A percentile compares a stretch with the other conserved stretches of the same genome.
phyloP scores from a whole-genome alignment of 805 yeast species.

The Lipomyces orientalis region DNA sequence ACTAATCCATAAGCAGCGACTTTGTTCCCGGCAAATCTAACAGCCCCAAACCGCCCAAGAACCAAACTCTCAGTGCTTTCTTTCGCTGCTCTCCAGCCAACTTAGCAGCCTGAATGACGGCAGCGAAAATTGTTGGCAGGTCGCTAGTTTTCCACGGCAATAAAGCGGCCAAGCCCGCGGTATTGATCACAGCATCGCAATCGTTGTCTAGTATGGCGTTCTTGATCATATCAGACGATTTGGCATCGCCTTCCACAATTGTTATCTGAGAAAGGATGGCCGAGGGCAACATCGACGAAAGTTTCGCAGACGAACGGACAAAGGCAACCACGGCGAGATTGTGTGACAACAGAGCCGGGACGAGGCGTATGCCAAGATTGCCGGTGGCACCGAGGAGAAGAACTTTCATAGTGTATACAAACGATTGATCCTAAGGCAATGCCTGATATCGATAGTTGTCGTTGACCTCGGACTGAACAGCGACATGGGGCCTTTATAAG shows the following conservation, averaged over 20 bases:
- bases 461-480: neutral
- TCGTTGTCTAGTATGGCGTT: neutral
- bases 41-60: neutral
- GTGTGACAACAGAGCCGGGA: neutral
- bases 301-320: constrained; percentile 5
- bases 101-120: neutral
- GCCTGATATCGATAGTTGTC: neutral
- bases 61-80: neutral
- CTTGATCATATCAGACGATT: neutral
- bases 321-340: constrained; percentile 1
- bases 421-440: neutral
- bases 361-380: constrained; percentile 3
- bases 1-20: neutral
- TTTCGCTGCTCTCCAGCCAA: neutral
- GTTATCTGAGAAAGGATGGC: neutral
- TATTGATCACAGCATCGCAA: constrained; percentile 3
- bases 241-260: constrained; percentile 8
- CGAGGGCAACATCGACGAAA: neutral
- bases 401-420: neutral
- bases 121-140: neutral
- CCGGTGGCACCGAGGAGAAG: constrained; percentile 6
- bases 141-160: constrained; percentile 1
- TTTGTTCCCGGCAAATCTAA: constrained; percentile 1
- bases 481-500: neutral
- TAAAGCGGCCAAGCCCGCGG: constrained; percentile 2